phyloP scores from a whole-genome alignment of 805 yeast genomes.

The Wickerhamomyces rabaulensis region DNA sequence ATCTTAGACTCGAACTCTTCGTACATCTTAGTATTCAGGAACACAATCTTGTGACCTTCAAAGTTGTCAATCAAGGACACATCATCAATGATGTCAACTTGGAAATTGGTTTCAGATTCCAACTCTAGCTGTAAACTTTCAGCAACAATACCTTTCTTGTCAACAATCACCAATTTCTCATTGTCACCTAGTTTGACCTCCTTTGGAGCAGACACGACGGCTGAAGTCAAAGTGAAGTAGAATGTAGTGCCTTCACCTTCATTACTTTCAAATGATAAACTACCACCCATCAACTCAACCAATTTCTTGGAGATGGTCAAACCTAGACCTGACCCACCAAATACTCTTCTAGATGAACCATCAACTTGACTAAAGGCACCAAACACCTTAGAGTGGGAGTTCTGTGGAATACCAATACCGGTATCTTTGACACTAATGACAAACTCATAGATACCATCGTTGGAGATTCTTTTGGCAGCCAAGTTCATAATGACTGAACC shows the following conservation, averaged over 20 bases:
- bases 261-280: constrained; percentile 74
- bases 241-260: constrained; percentile 80
- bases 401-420: constrained; percentile 82
- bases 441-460: constrained; percentile 37
- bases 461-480: constrained; percentile 35
- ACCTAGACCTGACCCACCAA: constrained; percentile 89
- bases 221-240: constrained; percentile 58
- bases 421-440: constrained; percentile 83
- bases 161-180: constrained; percentile 9
- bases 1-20: constrained; percentile 1
- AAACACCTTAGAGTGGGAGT: constrained; percentile 74
- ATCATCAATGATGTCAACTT: constrained; percentile 3
- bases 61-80: not conserved
- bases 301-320: constrained; percentile 79
- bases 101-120: constrained; percentile 1
- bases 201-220: not conserved
- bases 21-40: constrained; percentile 8
- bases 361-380: constrained; percentile 91
- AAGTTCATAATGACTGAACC: constrained; percentile 79
- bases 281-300: constrained; percentile 87
- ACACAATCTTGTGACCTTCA: constrained; percentile 5
- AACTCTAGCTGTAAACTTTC: constrained; percentile 10
- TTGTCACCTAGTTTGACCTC: not conserved
- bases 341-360: constrained; percentile 84
- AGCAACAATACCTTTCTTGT: constrained; percentile 2